Evolutionary conservation across 2,329 filamentous ascomycete species (phyloP), one percentile per base, ranked within the genome.

Genomic region (Penicillium sp.): DNA sequence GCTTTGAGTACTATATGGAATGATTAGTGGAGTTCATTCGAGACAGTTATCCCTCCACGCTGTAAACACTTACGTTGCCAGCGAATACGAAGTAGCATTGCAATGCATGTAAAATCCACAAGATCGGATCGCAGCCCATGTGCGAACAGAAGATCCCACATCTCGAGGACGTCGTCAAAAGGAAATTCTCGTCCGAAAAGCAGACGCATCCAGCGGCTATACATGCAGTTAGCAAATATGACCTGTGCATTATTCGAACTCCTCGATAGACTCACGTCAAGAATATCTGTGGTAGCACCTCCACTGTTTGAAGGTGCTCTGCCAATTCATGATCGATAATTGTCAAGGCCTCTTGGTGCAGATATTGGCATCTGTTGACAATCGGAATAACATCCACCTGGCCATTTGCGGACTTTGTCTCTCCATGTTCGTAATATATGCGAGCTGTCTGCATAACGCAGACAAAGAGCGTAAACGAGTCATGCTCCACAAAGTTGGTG

Each of bases 221-320:
- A 50, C 15, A 39, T 61, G 42, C 4, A 14, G 50, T 67, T 43
- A 70, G 61, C 54, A 58, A 35, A n/a, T 3, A 1, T 14, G n/a
- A 37, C 31, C 14, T 22, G 15, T 6, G 5, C 28, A 22, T 7
- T 34, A 10, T 15, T 22, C 28, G 63, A 60, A 39, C 11, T 20
- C 51, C 48, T 35, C 17, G 22, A 25, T 31, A 41, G 37, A 73
- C 85, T 75, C 78, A 95, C 90, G 98, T 96, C 25, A 98, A 80
- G 71, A 98, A 99, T 53, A 99, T 94, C 69, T 99, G 95, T 1
- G 95, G 95, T n/a, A 97, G 79, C 62, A 99, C 88, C 61, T 97
- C 94, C 49, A 97, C 88, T 60, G 86, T 85, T 59, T 88, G 88
- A 17, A 99, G 83, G 74, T 98, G 93, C 25, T 83, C 82, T 14